Evolutionary conservation across 2,329 filamentous ascomycete species (phyloP).

Genomic region (Alternaria conjuncta): DNA sequence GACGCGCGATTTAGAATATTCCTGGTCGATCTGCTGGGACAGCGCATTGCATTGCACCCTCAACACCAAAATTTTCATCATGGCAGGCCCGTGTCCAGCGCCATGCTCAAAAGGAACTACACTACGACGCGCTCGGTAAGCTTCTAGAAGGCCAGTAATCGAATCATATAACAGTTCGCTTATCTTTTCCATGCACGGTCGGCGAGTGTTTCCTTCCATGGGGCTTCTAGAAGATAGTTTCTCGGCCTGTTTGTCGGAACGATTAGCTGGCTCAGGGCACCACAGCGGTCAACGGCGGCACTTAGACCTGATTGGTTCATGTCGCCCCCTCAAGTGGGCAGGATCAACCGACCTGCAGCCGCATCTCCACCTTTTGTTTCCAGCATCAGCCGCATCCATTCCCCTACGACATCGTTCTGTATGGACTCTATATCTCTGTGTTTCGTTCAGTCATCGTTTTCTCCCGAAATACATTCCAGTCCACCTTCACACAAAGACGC

Average conservation of each 20-base stretch:
- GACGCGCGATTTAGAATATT: neutral
- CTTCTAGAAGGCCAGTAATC: slow-evolving; percentile 1
- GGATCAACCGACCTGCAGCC: slow-evolving; percentile 32
- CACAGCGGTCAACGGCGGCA: slow-evolving; percentile 3
- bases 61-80: slow-evolving; percentile 1
- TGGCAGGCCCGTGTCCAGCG: neutral
- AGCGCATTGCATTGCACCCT: neutral
- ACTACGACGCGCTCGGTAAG: neutral
- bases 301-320: slow-evolving; percentile 13
- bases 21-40: neutral
- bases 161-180: slow-evolving; percentile 3
- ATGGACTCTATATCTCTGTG: slow-evolving; percentile 8
- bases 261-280: neutral
- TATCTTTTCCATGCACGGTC: neutral
- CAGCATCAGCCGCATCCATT: slow-evolving; percentile 34
- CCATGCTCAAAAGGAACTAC: neutral
- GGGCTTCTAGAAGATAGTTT: slow-evolving; percentile 10
- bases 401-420: slow-evolving; percentile 19
- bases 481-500: slow-evolving; percentile 14
- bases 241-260: slow-evolving; percentile 4
- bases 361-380: slow-evolving; percentile 37
- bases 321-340: slow-evolving; percentile 19
- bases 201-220: slow-evolving; percentile 6
- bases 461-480: slow-evolving; percentile 16
- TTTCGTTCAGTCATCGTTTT: slow-evolving; percentile 6